Evolutionary conservation across 2,329 filamentous ascomycete genomes (phyloP).

Genomic region (Aspergillus oerlinghausenensis): DNA sequence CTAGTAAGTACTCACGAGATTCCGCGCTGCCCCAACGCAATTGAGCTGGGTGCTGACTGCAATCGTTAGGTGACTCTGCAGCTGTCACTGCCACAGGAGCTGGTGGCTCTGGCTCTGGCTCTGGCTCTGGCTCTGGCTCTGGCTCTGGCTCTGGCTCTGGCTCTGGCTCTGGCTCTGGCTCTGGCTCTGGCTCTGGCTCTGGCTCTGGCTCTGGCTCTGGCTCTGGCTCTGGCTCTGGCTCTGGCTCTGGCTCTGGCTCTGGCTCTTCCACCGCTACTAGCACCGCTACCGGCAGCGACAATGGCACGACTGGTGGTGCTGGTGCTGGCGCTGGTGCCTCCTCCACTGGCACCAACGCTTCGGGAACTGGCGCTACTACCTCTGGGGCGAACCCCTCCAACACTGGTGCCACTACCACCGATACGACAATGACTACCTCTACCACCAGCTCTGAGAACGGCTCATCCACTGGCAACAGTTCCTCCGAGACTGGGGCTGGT

Average conservation of each 20-base stretch:
- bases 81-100: slow-evolving; percentile 7
- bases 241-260: slow-evolving; percentile 8
- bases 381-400: slow-evolving; percentile 4
- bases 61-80: slow-evolving; percentile 9
- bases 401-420: background rate
- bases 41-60: slow-evolving; percentile 3
- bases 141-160: slow-evolving; percentile 3
- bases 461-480: slow-evolving; percentile 7
- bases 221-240: no score
- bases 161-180: slow-evolving; percentile 5
- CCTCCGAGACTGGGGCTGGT: slow-evolving; percentile 12
- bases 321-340: slow-evolving; percentile 6
- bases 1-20: slow-evolving; percentile 4
- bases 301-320: slow-evolving; percentile 14
- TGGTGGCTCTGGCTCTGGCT: slow-evolving; percentile 10
- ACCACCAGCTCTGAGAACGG: slow-evolving; percentile 7
- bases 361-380: slow-evolving; percentile 2
- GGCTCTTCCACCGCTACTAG: slow-evolving; percentile 14
- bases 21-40: slow-evolving; percentile 13
- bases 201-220: background rate
- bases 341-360: slow-evolving; percentile 18
- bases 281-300: slow-evolving; percentile 10
- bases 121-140: slow-evolving; percentile 5
- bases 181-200: no score
- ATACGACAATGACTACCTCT: background rate